Base-by-base conservation (phyloP, 2,329 filamentous ascomycete genomes). In the Helminthosporium solani region DNA sequence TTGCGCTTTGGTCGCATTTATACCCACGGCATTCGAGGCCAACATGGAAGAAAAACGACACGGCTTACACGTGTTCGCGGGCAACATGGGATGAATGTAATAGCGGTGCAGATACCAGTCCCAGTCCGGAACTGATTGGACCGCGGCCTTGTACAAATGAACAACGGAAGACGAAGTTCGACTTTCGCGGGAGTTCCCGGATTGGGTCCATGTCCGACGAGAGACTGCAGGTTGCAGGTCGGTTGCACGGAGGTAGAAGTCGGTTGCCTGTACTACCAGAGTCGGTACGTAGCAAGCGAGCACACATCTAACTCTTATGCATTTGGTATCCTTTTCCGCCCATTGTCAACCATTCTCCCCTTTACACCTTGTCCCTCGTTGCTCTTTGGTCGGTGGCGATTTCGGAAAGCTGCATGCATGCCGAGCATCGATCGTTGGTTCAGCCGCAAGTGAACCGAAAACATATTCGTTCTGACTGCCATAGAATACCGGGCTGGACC, bases 201-300 rank as follows among this genome's bases (percentile, higher is more conserved):
- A 38, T 33, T 18, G 9, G 27, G 33, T n/a, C 30, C 30, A 47
- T 20, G 40, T 38, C 20, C 37, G 31, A 40, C 36, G 14, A 15
- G n/a, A n/a, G n/a, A n/a, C n/a, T n/a, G n/a, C n/a, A 49, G 42
- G 15, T 25, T 33, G 39, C 42, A 28, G 46, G 23, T 49, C 33
- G 38, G 42, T 44, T 37, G 20, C 33, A 49, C 46, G 42, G 28
- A 36, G 27, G 25, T 44, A 27, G 20, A 41, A 35, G 42, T 42
- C 35, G 46, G 19, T 33, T 33, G 42, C n/a, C 15, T 42, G 42
- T 42, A 18, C 36, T 30, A 42, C 38, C 31, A 42, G 39, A 33
- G 37, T n/a, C 15, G 46, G 40, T 48, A 37, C 46, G 46, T 28
- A 34, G 21, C 35, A 40, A 31, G 27, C 16, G 31, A 38, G 38